Conservation (phyloP, 2,329 filamentous ascomycete genomes). For the Venturia nashicola region DNA sequence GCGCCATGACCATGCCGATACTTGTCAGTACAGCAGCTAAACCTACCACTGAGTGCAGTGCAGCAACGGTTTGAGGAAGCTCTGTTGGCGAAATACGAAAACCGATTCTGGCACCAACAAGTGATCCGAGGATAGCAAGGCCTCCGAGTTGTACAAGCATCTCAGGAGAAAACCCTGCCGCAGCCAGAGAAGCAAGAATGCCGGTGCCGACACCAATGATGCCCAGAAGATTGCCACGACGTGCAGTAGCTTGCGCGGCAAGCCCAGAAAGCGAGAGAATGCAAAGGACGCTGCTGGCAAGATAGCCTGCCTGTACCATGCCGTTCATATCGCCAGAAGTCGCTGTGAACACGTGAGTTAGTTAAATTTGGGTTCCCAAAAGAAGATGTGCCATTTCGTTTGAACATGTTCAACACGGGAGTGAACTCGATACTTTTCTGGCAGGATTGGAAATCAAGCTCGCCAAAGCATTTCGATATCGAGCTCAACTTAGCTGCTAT, state of each 20-base stretch:
- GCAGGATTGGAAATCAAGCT: not conserved
- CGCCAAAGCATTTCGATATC: too few relatives aligned
- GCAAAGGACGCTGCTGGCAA: slow-evolving; percentile 73
- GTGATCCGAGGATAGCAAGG: slow-evolving; percentile 58
- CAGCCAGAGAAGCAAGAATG: slow-evolving; percentile 69
- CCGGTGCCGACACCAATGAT: slow-evolving; percentile 76
- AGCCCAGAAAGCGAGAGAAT: slow-evolving; percentile 74
- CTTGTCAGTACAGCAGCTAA: slow-evolving; percentile 80
- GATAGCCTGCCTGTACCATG: slow-evolving; percentile 75
- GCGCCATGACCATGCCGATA: slow-evolving; percentile 72
- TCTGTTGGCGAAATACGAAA: slow-evolving; percentile 80
- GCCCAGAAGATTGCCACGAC: slow-evolving; percentile 75
- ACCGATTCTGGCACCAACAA: slow-evolving; percentile 64
- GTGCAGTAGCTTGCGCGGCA: slow-evolving; percentile 69
- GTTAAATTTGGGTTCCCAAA: not conserved
- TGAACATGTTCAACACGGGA: not conserved
- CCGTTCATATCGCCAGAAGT: slow-evolving; percentile 65
- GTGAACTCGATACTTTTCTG: not conserved
- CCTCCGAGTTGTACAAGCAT: slow-evolving; percentile 69
- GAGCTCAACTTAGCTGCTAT: too few relatives aligned
- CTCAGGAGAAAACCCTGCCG: slow-evolving; percentile 68
- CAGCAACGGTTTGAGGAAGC: slow-evolving; percentile 79
- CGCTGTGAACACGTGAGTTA: slow-evolving; percentile 25
- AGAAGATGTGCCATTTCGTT: not conserved
- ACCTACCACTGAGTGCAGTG: slow-evolving; percentile 80